These are phyloP conservation scores for Lentinula aciculospora DNA, from an alignment of 768 basidiomycete species.

Conservation along the genomic window DNA sequence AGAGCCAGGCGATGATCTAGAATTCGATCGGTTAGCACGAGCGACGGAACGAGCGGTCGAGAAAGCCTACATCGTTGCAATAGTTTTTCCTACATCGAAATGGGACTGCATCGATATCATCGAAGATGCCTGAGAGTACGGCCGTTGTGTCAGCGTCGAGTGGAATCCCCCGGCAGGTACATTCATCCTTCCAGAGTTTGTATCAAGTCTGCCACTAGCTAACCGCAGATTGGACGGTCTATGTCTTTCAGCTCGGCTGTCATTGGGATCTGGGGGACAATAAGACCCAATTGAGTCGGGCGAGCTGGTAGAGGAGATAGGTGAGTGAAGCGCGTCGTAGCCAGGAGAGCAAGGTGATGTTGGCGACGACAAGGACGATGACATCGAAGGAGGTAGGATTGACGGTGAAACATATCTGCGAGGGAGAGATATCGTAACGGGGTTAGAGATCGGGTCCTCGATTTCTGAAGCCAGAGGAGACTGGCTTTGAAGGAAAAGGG, in stretches of 20 bases:
- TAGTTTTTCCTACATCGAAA: not conserved
- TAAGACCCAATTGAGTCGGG: not conserved
- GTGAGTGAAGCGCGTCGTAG: not conserved
- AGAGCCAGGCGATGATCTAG: not conserved
- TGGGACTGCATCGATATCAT: not conserved
- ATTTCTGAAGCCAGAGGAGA: not conserved
- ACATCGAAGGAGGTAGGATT: slow-evolving; percentile 3
- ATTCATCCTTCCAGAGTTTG: not conserved
- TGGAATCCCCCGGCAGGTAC: not conserved
- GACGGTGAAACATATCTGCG: not conserved
- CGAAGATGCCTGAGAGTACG: not conserved
- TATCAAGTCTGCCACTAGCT: not conserved
- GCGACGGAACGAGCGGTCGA: not conserved
- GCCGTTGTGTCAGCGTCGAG: not conserved
- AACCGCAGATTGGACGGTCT: not conserved
- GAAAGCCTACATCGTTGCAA: not conserved
- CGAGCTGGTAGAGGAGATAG: not conserved
- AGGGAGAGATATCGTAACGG: not conserved
- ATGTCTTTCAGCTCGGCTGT: not conserved
- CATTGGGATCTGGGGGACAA: not conserved
- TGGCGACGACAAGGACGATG: not conserved
- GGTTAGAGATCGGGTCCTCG: not conserved
- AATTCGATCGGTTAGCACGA: not conserved
- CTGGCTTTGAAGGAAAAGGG: not conserved
- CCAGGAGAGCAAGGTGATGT: not conserved